These are phyloP conservation scores for Paecilomyces variotii DNA, from an alignment of 2,329 filamentous ascomycete species.

Conservation along the genomic window DNA sequence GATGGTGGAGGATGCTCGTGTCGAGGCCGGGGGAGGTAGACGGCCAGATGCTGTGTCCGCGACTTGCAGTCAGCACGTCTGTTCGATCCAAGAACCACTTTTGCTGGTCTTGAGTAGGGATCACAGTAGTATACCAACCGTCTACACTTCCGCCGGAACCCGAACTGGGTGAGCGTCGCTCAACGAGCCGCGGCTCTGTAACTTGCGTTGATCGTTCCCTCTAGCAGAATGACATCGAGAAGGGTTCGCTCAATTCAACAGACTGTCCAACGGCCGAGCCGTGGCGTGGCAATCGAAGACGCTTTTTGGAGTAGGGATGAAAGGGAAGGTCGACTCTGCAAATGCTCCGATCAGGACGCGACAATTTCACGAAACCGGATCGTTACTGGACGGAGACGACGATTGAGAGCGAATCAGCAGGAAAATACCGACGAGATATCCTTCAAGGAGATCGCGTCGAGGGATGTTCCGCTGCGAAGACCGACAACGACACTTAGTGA, in stretches of 20 bases:
- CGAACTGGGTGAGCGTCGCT: slow-evolving; percentile 30
- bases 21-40: slow-evolving; percentile 29
- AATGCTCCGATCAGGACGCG: neutral
- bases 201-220: slow-evolving; percentile 19
- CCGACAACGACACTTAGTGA: slow-evolving; percentile 44
- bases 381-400: neutral
- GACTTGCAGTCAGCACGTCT: slow-evolving; percentile 1
- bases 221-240: slow-evolving; percentile 35
- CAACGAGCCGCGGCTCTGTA: slow-evolving; percentile 32
- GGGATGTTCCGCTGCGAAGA: slow-evolving; percentile 12
- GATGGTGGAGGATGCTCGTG: slow-evolving; percentile 20
- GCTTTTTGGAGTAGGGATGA: neutral
- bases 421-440: slow-evolving; percentile 4
- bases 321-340: neutral
- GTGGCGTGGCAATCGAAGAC: slow-evolving; percentile 7
- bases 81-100: neutral
- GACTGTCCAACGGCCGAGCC: slow-evolving; percentile 6
- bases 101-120: neutral
- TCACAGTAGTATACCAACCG: slow-evolving; percentile 24
- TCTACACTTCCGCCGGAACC: slow-evolving; percentile 34
- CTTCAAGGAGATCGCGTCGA: neutral
- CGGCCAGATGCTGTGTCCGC: slow-evolving; percentile 15
- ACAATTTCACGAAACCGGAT: neutral
- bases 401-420: neutral
- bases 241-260: slow-evolving; percentile 14